A percentile compares a stretch with the other conserved stretches of the same genome.
phyloP scores from a whole-genome alignment of 331 rosid species.

The Rhamnella rubrinervis region DNA sequence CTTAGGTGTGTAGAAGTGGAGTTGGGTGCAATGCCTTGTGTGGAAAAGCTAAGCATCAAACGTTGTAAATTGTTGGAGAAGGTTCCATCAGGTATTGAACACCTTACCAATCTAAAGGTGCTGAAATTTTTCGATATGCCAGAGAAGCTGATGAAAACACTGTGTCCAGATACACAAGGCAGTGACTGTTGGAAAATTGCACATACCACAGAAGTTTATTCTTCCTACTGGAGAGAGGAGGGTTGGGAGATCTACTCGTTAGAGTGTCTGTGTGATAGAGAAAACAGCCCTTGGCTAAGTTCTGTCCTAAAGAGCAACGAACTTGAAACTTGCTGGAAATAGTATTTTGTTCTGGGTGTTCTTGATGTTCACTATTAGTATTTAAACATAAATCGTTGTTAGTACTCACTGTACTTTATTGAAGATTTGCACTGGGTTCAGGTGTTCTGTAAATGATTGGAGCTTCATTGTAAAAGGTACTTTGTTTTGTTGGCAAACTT shows the following conservation, averaged over 20 bases:
- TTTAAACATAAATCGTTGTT: no score
- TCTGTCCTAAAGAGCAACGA: conserved; percentile 41
- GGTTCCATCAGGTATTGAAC: conserved; percentile 50
- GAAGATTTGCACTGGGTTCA: no score
- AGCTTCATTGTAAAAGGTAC: not conserved
- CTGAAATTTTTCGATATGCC: conserved; percentile 55
- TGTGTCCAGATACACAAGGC: conserved; percentile 37
- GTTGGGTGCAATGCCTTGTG: conserved; percentile 46
- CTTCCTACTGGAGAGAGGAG: conserved; percentile 55
- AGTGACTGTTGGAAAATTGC: conserved; percentile 44
- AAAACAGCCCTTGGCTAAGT: conserved; percentile 37
- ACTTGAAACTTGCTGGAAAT: conserved; percentile 29
- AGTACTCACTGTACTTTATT: no score
- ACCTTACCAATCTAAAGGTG: conserved; percentile 35
- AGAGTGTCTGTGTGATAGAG: conserved; percentile 42
- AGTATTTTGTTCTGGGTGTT: not conserved
- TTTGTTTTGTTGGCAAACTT: not conserved
- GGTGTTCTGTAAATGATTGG: no score
- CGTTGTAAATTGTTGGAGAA: conserved; percentile 41
- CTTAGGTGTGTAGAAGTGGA: conserved; percentile 38
- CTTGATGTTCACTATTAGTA: not conserved
- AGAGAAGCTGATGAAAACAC: conserved; percentile 36
- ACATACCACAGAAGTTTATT: conserved; percentile 48
- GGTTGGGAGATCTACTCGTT: conserved; percentile 54
- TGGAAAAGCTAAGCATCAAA: conserved; percentile 45